These are phyloP conservation scores for Daedalea quercina DNA, from an alignment of 768 basidiomycete genomes.

Conservation along the genomic window DNA sequence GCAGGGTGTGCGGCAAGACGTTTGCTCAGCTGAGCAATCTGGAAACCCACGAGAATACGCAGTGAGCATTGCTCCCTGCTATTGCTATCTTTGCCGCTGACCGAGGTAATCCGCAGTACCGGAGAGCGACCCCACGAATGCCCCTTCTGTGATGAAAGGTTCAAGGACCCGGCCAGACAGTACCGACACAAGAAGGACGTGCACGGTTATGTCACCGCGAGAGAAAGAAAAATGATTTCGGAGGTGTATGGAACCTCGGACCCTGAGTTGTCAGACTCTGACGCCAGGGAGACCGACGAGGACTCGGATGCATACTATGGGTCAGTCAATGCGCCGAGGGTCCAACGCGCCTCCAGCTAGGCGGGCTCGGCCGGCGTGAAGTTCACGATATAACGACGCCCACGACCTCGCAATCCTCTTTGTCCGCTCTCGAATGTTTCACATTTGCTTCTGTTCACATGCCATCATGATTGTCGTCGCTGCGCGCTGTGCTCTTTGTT, in stretches of 20 bases:
- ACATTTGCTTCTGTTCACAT: too few relatives aligned
- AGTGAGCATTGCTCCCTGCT: slow-evolving; percentile 27
- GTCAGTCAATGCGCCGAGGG: too few relatives aligned
- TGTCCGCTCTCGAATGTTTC: too few relatives aligned
- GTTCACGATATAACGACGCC: too few relatives aligned
- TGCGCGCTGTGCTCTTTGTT: too few relatives aligned
- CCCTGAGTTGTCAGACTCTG: slow-evolving; percentile 18
- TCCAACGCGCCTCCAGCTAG: too few relatives aligned
- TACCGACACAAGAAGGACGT: slow-evolving; percentile 50
- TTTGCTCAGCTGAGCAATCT: slow-evolving; percentile 56
- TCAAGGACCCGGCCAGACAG: slow-evolving; percentile 60
- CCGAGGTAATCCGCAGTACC: slow-evolving; percentile 33
- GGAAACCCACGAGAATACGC: slow-evolving; percentile 50
- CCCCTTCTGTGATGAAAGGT: slow-evolving; percentile 44
- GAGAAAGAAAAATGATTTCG: slow-evolving; percentile 39
- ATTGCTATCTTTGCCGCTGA: slow-evolving; percentile 22
- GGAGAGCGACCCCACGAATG: slow-evolving; percentile 49
- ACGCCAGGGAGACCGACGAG: background rate
- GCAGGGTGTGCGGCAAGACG: slow-evolving; percentile 43
- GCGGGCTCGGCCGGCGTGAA: too few relatives aligned
- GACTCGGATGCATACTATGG: too few relatives aligned
- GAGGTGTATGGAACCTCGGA: slow-evolving; percentile 7
- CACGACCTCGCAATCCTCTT: too few relatives aligned
- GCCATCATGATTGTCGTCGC: too few relatives aligned
- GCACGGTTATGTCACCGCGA: slow-evolving; percentile 45